A percentile compares a stretch with the other conserved stretches of the same genome.
Evolutionary conservation across 495 filamentous ascomycete species (phyloP).

Genomic region (Xylaria acuta): DNA sequence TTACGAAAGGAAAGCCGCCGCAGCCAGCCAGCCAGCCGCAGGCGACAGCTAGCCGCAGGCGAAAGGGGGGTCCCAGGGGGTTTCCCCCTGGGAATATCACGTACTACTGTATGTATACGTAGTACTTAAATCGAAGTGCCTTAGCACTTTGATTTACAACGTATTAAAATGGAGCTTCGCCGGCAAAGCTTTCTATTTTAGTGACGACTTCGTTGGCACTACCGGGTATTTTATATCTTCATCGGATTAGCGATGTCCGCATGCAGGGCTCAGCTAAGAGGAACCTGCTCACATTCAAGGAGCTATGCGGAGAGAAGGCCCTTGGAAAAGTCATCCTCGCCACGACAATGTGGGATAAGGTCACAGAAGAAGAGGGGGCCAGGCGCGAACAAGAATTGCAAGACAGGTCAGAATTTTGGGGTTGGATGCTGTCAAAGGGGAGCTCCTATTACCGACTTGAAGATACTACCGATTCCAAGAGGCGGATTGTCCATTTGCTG

Average conservation of each 20-base stretch:
- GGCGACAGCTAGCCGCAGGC: too few relatives aligned
- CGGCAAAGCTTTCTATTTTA: too few relatives aligned
- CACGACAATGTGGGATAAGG: slow-evolving; percentile 54
- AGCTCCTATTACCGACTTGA: slow-evolving; percentile 31
- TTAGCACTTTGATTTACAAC: too few relatives aligned
- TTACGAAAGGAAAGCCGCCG: too few relatives aligned
- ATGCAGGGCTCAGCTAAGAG: slow-evolving; percentile 47
- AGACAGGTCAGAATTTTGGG: slow-evolving; percentile 45
- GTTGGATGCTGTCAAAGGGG: slow-evolving; percentile 40
- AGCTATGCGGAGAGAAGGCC: slow-evolving; percentile 48
- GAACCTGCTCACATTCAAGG: slow-evolving; percentile 54
- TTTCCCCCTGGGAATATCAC: too few relatives aligned
- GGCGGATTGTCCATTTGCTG: slow-evolving; percentile 29
- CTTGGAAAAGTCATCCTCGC: slow-evolving; percentile 49
- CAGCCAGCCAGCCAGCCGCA: too few relatives aligned
- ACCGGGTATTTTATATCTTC: too few relatives aligned
- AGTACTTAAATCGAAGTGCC: too few relatives aligned
- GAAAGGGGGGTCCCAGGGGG: too few relatives aligned
- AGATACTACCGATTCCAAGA: slow-evolving; percentile 40
- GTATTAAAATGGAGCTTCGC: too few relatives aligned
- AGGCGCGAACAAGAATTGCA: slow-evolving; percentile 43
- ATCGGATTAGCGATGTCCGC: slow-evolving; percentile 50
- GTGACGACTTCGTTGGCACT: too few relatives aligned
- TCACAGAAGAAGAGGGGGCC: slow-evolving; percentile 27
- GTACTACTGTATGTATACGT: too few relatives aligned